Base-by-base conservation (phyloP, 2,329 filamentous ascomycete species). In the Aureobasidium sp. region DNA sequence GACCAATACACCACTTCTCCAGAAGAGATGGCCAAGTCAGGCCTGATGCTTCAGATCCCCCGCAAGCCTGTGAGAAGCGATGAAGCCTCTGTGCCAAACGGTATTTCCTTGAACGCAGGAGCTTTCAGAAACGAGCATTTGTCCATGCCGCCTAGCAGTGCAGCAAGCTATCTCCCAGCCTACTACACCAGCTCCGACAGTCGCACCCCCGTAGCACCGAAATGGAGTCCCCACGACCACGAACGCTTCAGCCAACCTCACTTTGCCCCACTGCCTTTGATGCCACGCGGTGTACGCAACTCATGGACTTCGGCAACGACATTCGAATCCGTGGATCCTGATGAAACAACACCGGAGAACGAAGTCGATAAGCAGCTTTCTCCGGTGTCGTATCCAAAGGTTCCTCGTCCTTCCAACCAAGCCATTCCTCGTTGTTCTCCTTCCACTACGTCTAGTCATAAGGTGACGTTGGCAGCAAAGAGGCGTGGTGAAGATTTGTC, bases 311-410 rank as follows among this genome's bases (percentile, higher is more conserved):
- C 70, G 10, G 71, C 73, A 25, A 73, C 75, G 19, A 79, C 77
- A 2, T 79, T 79, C 62, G 77, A 79, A 64, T 76, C 75, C 31
- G 71, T 68, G 3, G 75, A 75, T 62, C 68, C 70, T 3, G 73
- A 78, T 59, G 77, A 79, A 60, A 71, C 75, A 1, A 79, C 77
- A 2, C 77, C 72, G 6, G 71, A 77, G 1, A 75, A 77, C 29
- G 75, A 78, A 60, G 72, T 74, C 17, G 73, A 74, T 11, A 72
- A 73, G 49, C 68, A 72, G 7, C 69, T 78, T 6, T 75, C 74
- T 10, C 74, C 76, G 4, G 74, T 78, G 1, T 71, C 70, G 35
- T 80, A 80, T 63, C 77, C 77, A 7, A 79, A 79, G 64, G 69
- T 80, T 2, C 77, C 77, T 2, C 69, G 77, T 15, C 72, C 75